These are phyloP conservation scores for Pleurotus giganteus DNA, from an alignment of 768 basidiomycete species.

Conservation along the genomic window DNA sequence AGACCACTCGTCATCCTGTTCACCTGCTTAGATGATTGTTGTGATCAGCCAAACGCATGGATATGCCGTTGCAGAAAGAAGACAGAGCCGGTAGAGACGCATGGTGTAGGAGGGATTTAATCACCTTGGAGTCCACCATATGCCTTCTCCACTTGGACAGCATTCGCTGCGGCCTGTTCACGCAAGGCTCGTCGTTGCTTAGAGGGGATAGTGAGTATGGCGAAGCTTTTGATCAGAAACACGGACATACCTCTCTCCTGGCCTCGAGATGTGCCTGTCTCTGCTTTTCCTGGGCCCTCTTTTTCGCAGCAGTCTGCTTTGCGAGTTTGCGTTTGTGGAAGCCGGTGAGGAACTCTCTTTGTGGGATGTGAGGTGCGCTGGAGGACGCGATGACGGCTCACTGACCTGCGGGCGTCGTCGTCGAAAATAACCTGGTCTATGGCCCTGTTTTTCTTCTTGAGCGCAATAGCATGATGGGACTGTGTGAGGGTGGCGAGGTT, in stretches of 20 bases:
- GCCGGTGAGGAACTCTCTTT: slow-evolving; percentile 87
- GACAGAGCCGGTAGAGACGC: slow-evolving; percentile 1
- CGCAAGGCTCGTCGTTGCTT: slow-evolving; percentile 79
- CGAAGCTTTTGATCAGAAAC: slow-evolving; percentile 7
- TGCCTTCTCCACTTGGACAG: slow-evolving; percentile 71
- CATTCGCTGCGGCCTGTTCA: slow-evolving; percentile 77
- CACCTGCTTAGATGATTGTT: slow-evolving; percentile 25
- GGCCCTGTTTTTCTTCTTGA: slow-evolving; percentile 64
- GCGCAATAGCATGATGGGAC: slow-evolving; percentile 59
- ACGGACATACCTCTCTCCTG: slow-evolving; percentile 64
- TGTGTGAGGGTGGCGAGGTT: slow-evolving; percentile 60
- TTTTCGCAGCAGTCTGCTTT: slow-evolving; percentile 72
- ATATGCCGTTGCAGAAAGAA: neutral
- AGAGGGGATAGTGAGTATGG: slow-evolving; percentile 11
- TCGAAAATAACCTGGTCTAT: slow-evolving; percentile 84
- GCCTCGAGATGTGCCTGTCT: slow-evolving; percentile 72
- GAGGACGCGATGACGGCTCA: slow-evolving; percentile 9
- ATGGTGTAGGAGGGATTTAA: slow-evolving; percentile 10
- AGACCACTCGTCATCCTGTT: slow-evolving; percentile 48
- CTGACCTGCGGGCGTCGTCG: slow-evolving; percentile 76
- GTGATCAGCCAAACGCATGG: neutral
- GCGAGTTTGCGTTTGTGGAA: slow-evolving; percentile 91
- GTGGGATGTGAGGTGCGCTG: slow-evolving; percentile 12
- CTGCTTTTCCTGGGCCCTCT: slow-evolving; percentile 73
- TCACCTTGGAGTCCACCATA: slow-evolving; percentile 54